Evolutionary conservation across 345 rosid genomes (phyloP).

Genomic region (Balakata baccata): DNA sequence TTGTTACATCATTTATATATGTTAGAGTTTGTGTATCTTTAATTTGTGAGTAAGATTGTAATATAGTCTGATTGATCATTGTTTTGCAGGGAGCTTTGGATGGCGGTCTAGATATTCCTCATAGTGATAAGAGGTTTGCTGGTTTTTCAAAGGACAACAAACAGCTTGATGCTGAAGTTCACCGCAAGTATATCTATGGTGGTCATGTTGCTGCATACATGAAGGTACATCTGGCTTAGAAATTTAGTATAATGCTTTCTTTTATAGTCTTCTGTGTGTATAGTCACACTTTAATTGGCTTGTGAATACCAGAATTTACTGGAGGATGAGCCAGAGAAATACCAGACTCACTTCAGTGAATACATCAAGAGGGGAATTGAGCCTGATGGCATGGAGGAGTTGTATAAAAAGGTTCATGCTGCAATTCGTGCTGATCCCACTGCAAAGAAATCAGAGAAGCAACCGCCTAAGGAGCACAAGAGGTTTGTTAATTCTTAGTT

Average conservation of each 20-base stretch:
- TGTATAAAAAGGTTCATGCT: conserved; percentile 74
- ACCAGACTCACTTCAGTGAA: conserved; percentile 59
- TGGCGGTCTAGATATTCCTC: conserved; percentile 90
- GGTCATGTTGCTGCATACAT: conserved; percentile 82
- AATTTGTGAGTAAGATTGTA: not conserved
- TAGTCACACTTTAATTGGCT: not conserved
- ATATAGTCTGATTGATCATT: not conserved
- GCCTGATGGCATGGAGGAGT: conserved; percentile 48
- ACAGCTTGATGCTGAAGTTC: conserved; percentile 83
- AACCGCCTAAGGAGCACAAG: conserved; percentile 55
- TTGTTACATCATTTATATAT: not conserved
- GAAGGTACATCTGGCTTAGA: conserved; percentile 44
- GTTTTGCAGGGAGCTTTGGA: conserved; percentile 72
- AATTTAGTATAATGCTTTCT: not conserved
- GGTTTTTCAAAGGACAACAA: conserved; percentile 63
- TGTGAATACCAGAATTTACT: conserved; percentile 40
- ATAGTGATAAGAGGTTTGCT: conserved; percentile 85
- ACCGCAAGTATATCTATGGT: conserved; percentile 72
- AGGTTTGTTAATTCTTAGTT: conserved; percentile 37
- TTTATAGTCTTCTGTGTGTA: not conserved
- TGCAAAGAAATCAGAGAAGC: conserved; percentile 46
- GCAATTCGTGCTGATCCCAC: conserved; percentile 70
- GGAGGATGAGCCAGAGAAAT: conserved; percentile 81
- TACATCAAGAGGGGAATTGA: conserved; percentile 58
- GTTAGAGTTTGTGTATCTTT: not conserved